Evolutionary conservation across 2,329 filamentous ascomycete species (phyloP).

Genomic region (Neopestalotiopsis clavispora): DNA sequence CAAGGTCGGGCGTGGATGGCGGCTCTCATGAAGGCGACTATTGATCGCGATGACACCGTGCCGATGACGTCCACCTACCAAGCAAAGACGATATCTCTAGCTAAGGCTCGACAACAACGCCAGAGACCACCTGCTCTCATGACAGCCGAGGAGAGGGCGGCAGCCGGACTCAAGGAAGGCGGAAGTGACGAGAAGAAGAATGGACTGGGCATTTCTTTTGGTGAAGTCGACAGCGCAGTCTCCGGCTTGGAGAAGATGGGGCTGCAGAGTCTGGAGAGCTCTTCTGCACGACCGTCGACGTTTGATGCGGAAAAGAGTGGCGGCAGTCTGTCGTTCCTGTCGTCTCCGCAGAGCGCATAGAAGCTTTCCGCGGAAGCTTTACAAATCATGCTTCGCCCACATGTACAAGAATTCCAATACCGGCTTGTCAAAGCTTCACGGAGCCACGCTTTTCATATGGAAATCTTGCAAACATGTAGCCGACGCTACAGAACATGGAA

Average conservation of each 20-base stretch:
- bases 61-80: constrained; percentile 91
- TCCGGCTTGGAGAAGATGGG: constrained; percentile 42
- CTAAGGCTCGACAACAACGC: constrained; percentile 85
- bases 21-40: constrained; percentile 97
- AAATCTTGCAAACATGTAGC: too few species aligned
- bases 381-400: not conserved
- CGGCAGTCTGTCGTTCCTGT: constrained; percentile 25
- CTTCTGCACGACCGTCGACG: constrained; percentile 34
- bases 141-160: constrained; percentile 62
- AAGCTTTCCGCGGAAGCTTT: not conserved
- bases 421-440: not conserved
- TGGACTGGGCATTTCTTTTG: constrained; percentile 44
- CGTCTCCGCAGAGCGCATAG: constrained; percentile 36
- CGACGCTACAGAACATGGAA: too few species aligned
- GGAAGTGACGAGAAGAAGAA: constrained; percentile 37
- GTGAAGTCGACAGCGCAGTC: constrained; percentile 44
- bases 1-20: constrained; percentile 97
- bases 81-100: constrained; percentile 92
- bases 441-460: not conserved
- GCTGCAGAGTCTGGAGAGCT: constrained; percentile 37
- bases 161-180: constrained; percentile 26
- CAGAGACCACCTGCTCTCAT: constrained; percentile 90
- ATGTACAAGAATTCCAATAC: not conserved
- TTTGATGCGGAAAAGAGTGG: constrained; percentile 38
- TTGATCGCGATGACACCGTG: constrained; percentile 84